phyloP scores from a whole-genome alignment of 176 grass and related monocot genomes.

The Avena insularis region DNA sequence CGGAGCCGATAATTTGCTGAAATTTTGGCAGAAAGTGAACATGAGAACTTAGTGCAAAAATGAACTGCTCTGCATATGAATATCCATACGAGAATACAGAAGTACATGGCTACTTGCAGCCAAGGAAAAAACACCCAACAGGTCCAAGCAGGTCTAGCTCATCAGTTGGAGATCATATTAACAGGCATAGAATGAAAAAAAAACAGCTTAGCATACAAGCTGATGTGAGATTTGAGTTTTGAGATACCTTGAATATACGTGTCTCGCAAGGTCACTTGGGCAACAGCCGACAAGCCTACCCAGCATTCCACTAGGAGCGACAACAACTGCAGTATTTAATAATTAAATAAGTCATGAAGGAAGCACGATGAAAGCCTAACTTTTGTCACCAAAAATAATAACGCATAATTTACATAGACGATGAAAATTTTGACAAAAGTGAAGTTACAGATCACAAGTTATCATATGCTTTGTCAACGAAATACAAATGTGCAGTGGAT shows the following conservation, averaged over 20 bases:
- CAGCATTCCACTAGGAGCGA: slow-evolving; percentile 95
- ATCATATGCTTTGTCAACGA: neutral
- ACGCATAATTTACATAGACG: slow-evolving; percentile 27
- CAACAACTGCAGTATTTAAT: slow-evolving; percentile 81
- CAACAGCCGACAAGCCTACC: slow-evolving; percentile 96
- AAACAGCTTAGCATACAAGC: slow-evolving; percentile 9
- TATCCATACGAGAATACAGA: slow-evolving; percentile 26
- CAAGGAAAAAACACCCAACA: slow-evolving; percentile 9
- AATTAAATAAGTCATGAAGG: slow-evolving; percentile 41
- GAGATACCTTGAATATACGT: slow-evolving; percentile 92
- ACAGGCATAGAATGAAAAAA: slow-evolving; percentile 24
- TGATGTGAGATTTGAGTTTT: slow-evolving; percentile 7
- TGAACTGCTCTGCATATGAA: slow-evolving; percentile 30
- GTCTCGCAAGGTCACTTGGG: slow-evolving; percentile 95
- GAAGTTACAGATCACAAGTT: slow-evolving; percentile 19
- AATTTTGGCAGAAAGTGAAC: slow-evolving; percentile 55
- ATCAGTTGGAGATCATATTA: slow-evolving; percentile 17
- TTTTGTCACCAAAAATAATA: slow-evolving; percentile 18
- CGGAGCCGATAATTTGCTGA: slow-evolving; percentile 76
- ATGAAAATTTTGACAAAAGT: slow-evolving; percentile 26
- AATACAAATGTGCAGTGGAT: neutral
- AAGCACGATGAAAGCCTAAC: slow-evolving; percentile 26
- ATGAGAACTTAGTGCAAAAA: slow-evolving; percentile 40
- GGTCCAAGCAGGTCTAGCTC: slow-evolving; percentile 9
- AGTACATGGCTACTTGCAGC: neutral